Evolutionary conservation across 2,329 filamentous ascomycete species (phyloP).

Genomic region (Capronia epimyces): DNA sequence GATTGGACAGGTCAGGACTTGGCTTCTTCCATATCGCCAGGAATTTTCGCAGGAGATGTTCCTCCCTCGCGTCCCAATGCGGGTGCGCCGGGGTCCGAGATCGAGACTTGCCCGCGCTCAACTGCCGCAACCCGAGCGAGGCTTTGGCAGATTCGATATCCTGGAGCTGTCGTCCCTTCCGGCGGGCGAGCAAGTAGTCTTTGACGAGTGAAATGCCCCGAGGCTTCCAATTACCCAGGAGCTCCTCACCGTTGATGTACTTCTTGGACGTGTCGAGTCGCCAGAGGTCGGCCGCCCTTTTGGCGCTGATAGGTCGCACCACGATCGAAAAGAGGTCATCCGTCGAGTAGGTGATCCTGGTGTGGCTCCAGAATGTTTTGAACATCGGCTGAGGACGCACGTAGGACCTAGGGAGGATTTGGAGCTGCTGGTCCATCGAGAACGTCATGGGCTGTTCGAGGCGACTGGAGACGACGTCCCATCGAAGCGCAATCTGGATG

Average conservation of each 20-base stretch:
- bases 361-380: constrained; percentile 76
- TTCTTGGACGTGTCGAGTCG: constrained; percentile 91
- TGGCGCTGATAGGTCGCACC: constrained; percentile 82
- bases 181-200: constrained; percentile 72
- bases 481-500: constrained; percentile 78
- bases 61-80: constrained; percentile 24
- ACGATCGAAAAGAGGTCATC: constrained; percentile 80
- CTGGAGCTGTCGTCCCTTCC: constrained; percentile 65
- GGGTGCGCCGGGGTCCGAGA: constrained; percentile 19
- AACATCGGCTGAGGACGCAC: constrained; percentile 83
- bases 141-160: constrained; percentile 66
- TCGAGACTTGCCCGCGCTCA: constrained; percentile 26
- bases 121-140: constrained; percentile 38
- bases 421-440: constrained; percentile 70
- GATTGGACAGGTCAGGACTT: constrained; percentile 36
- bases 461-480: constrained; percentile 78
- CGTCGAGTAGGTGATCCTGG: constrained; percentile 79
- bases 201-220: constrained; percentile 85
- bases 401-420: constrained; percentile 78
- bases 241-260: constrained; percentile 94
- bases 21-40: constrained; percentile 29
- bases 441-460: constrained; percentile 87
- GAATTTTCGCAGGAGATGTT: constrained; percentile 40
- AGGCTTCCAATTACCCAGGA: constrained; percentile 76
- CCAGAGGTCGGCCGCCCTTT: constrained; percentile 89